Evolutionary conservation across 2,329 filamentous ascomycete species (phyloP).

Genomic region (Colletotrichum sp.): DNA sequence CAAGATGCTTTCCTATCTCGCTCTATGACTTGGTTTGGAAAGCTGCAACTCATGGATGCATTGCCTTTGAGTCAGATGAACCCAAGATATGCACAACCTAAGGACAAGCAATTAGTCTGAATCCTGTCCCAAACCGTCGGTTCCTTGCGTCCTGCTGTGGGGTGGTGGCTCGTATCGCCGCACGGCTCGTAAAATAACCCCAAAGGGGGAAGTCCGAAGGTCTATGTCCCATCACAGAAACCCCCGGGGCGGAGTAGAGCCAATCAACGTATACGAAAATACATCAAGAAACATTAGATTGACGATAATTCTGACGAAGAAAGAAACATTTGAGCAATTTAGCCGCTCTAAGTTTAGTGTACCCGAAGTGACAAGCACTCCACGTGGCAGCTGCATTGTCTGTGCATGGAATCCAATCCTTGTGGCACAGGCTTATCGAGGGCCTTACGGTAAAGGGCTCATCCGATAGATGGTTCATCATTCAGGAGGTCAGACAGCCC

Average conservation of each 20-base stretch:
- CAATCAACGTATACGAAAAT: too few relatives aligned
- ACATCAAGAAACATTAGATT: too few relatives aligned
- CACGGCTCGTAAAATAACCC: background rate
- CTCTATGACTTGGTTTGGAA: background rate
- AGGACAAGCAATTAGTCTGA: background rate
- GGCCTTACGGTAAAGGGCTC: background rate
- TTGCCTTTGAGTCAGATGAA: background rate
- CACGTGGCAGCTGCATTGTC: background rate
- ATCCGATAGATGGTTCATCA: background rate
- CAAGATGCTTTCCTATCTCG: background rate
- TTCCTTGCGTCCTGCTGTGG: background rate
- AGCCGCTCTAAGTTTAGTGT: background rate
- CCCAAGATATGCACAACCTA: background rate
- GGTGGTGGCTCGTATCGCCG: background rate
- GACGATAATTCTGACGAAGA: background rate
- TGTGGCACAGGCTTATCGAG: background rate
- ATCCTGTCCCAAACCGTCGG: background rate
- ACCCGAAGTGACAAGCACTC: background rate
- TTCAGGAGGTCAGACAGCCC: background rate
- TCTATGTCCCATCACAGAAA: background rate
- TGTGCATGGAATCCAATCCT: background rate
- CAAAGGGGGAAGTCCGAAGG: background rate
- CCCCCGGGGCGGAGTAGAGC: too few relatives aligned
- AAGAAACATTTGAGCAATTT: background rate
- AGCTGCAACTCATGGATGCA: background rate